Conservation (phyloP, 345 rosid genomes). For the Salix koriyanagi region DNA sequence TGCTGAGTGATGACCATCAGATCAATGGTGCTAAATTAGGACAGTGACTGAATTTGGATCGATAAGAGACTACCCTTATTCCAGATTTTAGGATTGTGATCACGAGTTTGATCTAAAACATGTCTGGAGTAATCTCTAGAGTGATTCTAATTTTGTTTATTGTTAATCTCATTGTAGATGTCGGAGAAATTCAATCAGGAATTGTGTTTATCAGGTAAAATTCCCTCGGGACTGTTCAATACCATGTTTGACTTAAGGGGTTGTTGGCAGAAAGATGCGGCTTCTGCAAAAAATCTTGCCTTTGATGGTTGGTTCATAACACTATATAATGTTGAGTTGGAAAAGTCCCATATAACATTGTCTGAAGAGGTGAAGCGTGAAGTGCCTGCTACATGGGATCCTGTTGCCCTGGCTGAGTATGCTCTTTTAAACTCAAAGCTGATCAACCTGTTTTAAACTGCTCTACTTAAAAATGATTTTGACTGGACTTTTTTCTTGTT, state of each 20-base stretch:
- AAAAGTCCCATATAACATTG: conserved; percentile 54
- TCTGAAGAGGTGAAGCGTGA: conserved; percentile 65
- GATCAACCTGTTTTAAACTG: background rate
- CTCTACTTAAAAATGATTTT: background rate
- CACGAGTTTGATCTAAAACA: background rate
- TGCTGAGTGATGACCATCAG: background rate
- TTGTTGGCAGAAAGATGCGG: conserved; percentile 85
- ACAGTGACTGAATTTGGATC: background rate
- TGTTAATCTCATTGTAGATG: conserved; percentile 50
- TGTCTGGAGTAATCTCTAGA: background rate
- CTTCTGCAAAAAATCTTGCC: conserved; percentile 54
- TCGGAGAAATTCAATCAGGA: conserved; percentile 89
- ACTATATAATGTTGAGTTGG: conserved; percentile 77
- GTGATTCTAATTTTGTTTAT: background rate
- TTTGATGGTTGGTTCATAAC: conserved; percentile 91
- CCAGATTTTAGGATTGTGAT: background rate
- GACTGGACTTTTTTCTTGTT: background rate
- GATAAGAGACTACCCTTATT: background rate
- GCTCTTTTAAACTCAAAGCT: conserved; percentile 17
- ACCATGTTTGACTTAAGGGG: conserved; percentile 62
- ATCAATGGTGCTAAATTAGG: background rate
- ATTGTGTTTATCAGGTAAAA: conserved; percentile 68
- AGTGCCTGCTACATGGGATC: conserved; percentile 88
- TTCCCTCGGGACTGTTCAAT: conserved; percentile 79
- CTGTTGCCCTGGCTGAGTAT: conserved; percentile 87